Evolutionary conservation across 352 stramenopile species (phyloP), one percentile per base, ranked within the genome.

Genomic region (Blastocystis sp.): DNA sequence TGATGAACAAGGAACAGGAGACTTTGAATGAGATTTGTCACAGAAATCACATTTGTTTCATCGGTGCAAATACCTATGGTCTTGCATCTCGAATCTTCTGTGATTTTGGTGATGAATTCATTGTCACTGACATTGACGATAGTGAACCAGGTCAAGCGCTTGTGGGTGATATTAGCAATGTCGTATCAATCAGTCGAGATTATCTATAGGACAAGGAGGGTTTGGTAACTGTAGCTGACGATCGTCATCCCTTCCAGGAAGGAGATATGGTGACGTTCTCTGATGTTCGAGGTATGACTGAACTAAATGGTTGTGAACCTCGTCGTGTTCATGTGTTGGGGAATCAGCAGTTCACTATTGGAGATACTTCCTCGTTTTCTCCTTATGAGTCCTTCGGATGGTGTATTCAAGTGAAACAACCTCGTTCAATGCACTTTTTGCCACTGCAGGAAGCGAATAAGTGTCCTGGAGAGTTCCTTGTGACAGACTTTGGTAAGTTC

Each of bases 401-500:
- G 78, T 91, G 96, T 57, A 96, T 92, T 12, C 94, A 98, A 90
- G 93, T 98, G 12, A 99, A 98, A 90, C 94, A 97, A 89, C 93
- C 95, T 0, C 86, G 95, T 9, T 94, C 92, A 1, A 88, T 97
- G n/a, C 92, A 92, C 27, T 98, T 98, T 90, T 93, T 96, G 89
- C 89, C 91, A 7, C 91, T 98, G 56, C 89, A 89, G 35, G 93
- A 93, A 63, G 92, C 94, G 12, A 90, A 98, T 43, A 89, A 86
- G 0, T 88, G 93, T 6, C 95, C 94, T n/a, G 94, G 94, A 11
- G 94, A 98, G 59, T 96, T 98, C 66, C 93, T 98, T 88, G 92
- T 98, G 81, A 98, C 91, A 35, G 96, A 99, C 78, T 98, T 98
- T 90, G 95, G 95, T 43, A 99, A 99, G 89, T 91, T 98, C 77